Evolutionary conservation across 495 filamentous ascomycete species (phyloP), one percentile per base, ranked within the genome.

Genomic region (Xylaria castorea): DNA sequence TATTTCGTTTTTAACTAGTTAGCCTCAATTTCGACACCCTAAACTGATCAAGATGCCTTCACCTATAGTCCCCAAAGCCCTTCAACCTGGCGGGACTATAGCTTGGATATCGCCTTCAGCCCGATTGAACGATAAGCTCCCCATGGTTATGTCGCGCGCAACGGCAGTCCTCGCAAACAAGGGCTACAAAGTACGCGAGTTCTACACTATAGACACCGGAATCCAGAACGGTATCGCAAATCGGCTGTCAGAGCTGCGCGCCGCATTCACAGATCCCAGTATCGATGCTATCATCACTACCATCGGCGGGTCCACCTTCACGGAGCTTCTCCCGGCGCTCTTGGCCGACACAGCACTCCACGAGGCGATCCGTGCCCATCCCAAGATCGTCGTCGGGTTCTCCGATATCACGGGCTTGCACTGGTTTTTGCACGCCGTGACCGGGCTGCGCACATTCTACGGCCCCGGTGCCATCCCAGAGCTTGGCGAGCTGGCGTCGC

Each of bases 361-460:
- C 64, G 69, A 68, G 8, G 46, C 74, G 30, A 76, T 83, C 42
- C 69, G 71, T 9, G 62, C 68, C 1, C 75, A 81, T 46, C 80
- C 79, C 3, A 83, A 82, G 75, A 78, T 81, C 30, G 76, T 83
- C 50, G 73, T 78, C 16, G 80, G 81, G 16, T 82, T 75, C 53
- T 79, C 76, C 16, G 81, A 84, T 71, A 82, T 80, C 53, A 81
- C 80, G 36, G 74, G 77, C 38, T 57, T 83, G 18, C 76, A 80
- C 63, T 79, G 80, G 73, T 78, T 81, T 38, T 71, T 83, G 42
- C 72, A 75, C 62, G 72, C 77, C 14, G n/a, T 66, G 42, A 67
- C 75, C 6, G 79, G 80, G 16, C 72, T 83, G 14, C 77, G 78
- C n/a, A 80, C 79, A n/a, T 83, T 82, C 68, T 81, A 81, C 67